Percentiles rank a stretch among this genome's conserved stretches.
These are phyloP conservation scores for Selaginella tamariscina DNA, from an alignment of 75 land plant genomes.

Conservation along the genomic window DNA sequence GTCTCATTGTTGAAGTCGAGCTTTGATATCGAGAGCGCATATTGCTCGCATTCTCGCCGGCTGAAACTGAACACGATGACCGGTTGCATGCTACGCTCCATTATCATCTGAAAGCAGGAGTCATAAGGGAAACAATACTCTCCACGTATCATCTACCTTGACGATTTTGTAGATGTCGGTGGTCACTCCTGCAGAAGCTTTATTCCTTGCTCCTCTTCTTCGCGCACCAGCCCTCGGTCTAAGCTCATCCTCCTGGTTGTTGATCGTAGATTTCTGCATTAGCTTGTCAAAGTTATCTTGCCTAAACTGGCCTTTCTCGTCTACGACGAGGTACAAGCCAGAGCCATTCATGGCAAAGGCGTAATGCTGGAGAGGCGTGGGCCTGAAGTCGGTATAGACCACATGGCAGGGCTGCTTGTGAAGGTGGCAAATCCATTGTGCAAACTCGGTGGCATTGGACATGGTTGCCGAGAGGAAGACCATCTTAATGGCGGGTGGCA, in stretches of 20 bases:
- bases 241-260: constrained; percentile 15
- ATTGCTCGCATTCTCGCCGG: constrained; percentile 45
- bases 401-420: constrained; percentile 51
- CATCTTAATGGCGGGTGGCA: constrained; percentile 50
- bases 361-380: constrained; percentile 46
- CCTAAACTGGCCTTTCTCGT: constrained; percentile 48
- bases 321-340: constrained; percentile 43
- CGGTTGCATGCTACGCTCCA: constrained; percentile 39
- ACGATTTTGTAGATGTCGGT: constrained; percentile 37
- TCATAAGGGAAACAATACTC: background rate
- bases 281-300: constrained; percentile 41
- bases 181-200: constrained; percentile 37
- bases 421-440: constrained; percentile 48
- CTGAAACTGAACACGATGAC: constrained; percentile 54
- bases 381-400: constrained; percentile 48
- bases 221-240: constrained; percentile 17
- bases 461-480: constrained; percentile 48
- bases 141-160: constrained; percentile 24
- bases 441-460: constrained; percentile 55
- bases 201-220: constrained; percentile 22
- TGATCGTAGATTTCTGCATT: constrained; percentile 40
- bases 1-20: constrained; percentile 63
- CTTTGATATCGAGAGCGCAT: constrained; percentile 42
- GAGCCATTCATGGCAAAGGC: constrained; percentile 39
- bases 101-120: constrained; percentile 32